Evolutionary conservation across 345 rosid genomes (phyloP).

Genomic region (Xanthoceras sorbifolium): DNA sequence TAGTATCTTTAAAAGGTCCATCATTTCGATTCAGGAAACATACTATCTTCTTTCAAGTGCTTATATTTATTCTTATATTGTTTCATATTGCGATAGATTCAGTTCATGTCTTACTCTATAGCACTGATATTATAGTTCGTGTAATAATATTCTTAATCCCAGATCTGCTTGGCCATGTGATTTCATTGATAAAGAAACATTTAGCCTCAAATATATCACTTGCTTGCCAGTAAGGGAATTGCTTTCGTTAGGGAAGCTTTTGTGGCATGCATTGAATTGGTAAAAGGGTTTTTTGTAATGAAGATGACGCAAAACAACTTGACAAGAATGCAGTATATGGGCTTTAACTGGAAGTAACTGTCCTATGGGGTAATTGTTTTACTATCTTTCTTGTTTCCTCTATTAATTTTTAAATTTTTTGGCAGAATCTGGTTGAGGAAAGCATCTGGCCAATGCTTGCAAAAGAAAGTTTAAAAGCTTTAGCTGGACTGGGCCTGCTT

Average conservation of each 20-base stretch:
- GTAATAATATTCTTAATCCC: too few species aligned
- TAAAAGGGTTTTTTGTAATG: neutral
- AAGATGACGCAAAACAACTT: neutral
- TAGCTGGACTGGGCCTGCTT: conserved; percentile 84
- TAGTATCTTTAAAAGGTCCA: neutral
- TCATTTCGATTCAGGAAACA: neutral
- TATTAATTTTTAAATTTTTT: conserved; percentile 5
- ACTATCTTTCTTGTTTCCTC: neutral
- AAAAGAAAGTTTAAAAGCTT: conserved; percentile 85
- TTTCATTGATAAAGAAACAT: neutral
- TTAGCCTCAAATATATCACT: neutral
- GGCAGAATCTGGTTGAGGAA: conserved; percentile 64
- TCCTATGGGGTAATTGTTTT: neutral
- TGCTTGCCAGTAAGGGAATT: neutral
- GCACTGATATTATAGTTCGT: neutral
- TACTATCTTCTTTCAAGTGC: neutral
- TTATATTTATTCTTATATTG: too few species aligned
- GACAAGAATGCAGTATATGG: neutral
- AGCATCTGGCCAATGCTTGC: conserved; percentile 92
- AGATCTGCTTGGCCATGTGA: too few species aligned
- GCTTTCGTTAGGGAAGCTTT: neutral
- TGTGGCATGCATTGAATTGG: neutral
- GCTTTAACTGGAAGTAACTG: neutral
- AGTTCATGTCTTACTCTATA: neutral
- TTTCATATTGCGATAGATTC: neutral